Conservation (phyloP, 768 basidiomycete species). For the Myochromella boudieri region DNA sequence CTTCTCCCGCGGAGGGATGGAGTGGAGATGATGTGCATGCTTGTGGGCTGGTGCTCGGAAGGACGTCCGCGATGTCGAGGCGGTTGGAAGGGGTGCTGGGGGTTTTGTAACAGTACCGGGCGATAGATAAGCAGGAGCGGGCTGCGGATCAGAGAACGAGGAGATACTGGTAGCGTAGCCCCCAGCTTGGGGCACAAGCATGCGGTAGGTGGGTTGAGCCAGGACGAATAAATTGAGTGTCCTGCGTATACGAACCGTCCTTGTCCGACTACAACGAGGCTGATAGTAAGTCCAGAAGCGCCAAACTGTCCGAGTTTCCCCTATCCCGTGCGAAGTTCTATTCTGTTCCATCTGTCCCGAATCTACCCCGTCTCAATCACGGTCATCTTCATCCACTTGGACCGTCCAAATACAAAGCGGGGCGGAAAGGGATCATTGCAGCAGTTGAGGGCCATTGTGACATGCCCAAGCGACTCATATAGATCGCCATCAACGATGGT, state of each 20-base stretch:
- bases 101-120: constrained; percentile 5
- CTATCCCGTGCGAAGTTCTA: constrained; percentile 23
- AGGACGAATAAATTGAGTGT: constrained; percentile 10
- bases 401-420: neutral
- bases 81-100: constrained; percentile 13
- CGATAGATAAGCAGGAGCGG: constrained; percentile 7
- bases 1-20: constrained; percentile 85
- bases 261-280: constrained; percentile 5
- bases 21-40: constrained; percentile 85
- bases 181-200: constrained; percentile 15
- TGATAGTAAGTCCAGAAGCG: constrained; percentile 12
- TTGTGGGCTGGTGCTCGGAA: constrained; percentile 81
- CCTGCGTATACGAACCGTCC: neutral
- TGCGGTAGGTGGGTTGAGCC: constrained; percentile 17
- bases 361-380: constrained; percentile 20
- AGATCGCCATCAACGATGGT: no score
- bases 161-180: constrained; percentile 12
- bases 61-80: constrained; percentile 22
- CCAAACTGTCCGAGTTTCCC: constrained; percentile 22
- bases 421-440: no score
- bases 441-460: no score
- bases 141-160: constrained; percentile 15
- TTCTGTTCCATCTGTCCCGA: constrained; percentile 21
- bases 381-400: constrained; percentile 8
- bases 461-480: no score